Evolutionary conservation across 164 flowering plant genomes (phyloP), one percentile per base, ranked within the genome.

Genomic region (Buxus sempervirens): DNA sequence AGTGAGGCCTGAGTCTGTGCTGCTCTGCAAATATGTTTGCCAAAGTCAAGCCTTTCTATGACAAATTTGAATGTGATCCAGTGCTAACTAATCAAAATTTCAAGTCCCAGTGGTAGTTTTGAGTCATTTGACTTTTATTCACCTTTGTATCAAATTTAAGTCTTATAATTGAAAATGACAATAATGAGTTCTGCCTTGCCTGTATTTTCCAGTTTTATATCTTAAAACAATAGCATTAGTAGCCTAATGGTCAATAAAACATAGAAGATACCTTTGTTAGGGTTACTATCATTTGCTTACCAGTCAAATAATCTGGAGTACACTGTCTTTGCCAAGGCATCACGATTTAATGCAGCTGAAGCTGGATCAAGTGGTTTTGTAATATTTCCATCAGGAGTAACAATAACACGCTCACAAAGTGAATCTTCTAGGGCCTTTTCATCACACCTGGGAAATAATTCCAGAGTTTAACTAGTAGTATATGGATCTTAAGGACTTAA

Each of bases 271-370:
- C 10, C 19, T 32, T 21, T 54, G 23, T 13, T n/a, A 23, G 48
- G 15, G 48, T 6, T n/a, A n/a, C 14, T 38, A 15, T 22, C 22
- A 26, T 61, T 70, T 65, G 10, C 82, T 77, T 74, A 89, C 97
- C 97, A 90, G 69, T 90, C 97, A 79, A 90, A 90, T 56, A 90
- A 75, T 65, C 89, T 82, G 38, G 97, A 89, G 71, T 90, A 90
- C 14, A 89, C 73, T 25, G 90, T 87, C 73, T 90, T 90, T 51
- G 97, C 92, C 64, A 90, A 75, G 60, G 89, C 93, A 75, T 90
- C 97, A 57, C 97, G 80, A 70, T 79, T 90, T 24, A 78, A 62
- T 45, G 81, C 82, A 41, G 97, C 97, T 60, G 81, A 70, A 48
- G 74, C 83, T 23, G 97, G 94, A 72, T 89, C 94, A 20, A 89